These are phyloP conservation scores for Mycena vulgaris DNA, from an alignment of 768 basidiomycete genomes.

Conservation along the genomic window DNA sequence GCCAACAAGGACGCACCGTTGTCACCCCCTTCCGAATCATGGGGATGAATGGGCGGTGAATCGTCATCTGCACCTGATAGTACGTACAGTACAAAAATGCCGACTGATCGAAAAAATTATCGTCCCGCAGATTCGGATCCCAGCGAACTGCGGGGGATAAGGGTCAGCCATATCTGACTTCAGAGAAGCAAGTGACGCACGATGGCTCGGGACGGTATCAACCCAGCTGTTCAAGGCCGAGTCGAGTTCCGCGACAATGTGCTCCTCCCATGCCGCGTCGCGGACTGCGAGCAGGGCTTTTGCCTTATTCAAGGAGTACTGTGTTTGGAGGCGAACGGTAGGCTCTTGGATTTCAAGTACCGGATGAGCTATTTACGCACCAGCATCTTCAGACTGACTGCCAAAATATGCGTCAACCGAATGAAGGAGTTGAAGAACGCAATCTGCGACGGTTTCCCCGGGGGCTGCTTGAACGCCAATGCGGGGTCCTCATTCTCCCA, in stretches of 20 bases:
- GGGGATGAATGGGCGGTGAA: conserved; percentile 68
- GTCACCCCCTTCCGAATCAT: conserved; percentile 23
- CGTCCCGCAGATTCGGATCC: conserved; percentile 59
- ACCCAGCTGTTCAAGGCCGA: conserved; percentile 62
- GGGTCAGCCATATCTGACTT: no score
- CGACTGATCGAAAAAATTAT: conserved; percentile 55
- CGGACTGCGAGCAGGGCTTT: conserved; percentile 48
- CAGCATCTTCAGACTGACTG: conserved; percentile 53
- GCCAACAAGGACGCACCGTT: conserved; percentile 39
- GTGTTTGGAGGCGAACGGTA: no score
- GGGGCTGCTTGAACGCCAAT: conserved; percentile 63
- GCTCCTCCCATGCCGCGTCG: conserved; percentile 55
- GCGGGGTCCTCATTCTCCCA: conserved; percentile 61
- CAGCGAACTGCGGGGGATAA: conserved; percentile 58
- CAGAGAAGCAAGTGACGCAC: no score
- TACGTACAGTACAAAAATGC: conserved; percentile 56
- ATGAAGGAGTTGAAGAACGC: conserved; percentile 61
- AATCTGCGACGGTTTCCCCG: conserved; percentile 55
- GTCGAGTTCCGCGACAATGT: conserved; percentile 47
- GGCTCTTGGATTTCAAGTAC: no score
- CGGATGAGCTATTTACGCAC: neutral
- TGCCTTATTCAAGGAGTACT: conserved; percentile 60
- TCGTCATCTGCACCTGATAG: conserved; percentile 61
- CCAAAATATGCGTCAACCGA: conserved; percentile 62
- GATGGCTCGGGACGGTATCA: conserved; percentile 51